Evolutionary conservation across 768 basidiomycete genomes (phyloP).

Genomic region (Amanita rimosa): DNA sequence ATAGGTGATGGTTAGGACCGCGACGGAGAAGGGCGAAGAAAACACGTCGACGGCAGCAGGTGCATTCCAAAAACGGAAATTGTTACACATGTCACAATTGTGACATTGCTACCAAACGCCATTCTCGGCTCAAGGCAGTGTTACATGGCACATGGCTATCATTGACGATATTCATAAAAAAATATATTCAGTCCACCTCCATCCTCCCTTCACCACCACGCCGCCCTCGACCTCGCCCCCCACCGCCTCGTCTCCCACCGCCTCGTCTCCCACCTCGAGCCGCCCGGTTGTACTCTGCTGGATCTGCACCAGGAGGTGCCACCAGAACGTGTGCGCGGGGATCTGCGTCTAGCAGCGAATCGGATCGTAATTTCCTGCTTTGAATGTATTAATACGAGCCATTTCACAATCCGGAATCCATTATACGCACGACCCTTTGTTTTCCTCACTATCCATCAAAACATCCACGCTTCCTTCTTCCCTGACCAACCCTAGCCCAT

Average conservation of each 20-base stretch:
- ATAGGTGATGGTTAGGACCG: background rate
- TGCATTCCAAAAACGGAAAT: constrained; percentile 11
- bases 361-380: constrained; percentile 76
- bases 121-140: too few species aligned
- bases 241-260: constrained; percentile 21
- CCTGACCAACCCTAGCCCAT: constrained; percentile 41
- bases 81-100: background rate
- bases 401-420: background rate
- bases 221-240: constrained; percentile 24
- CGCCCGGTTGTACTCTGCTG: constrained; percentile 34
- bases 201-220: constrained; percentile 30
- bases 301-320: constrained; percentile 56
- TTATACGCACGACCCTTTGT: constrained; percentile 44
- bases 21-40: constrained; percentile 2
- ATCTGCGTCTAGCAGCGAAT: constrained; percentile 49
- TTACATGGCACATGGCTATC: too few species aligned
- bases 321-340: constrained; percentile 61
- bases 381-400: background rate
- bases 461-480: constrained; percentile 47
- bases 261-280: constrained; percentile 24
- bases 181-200: constrained; percentile 44
- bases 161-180: background rate
- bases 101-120: too few species aligned
- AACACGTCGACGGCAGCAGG: constrained; percentile 14
- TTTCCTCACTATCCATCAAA: constrained; percentile 40